Evolutionary conservation across 768 basidiomycete species (phyloP).

Genomic region (Agaricus sinodeliciosus): DNA sequence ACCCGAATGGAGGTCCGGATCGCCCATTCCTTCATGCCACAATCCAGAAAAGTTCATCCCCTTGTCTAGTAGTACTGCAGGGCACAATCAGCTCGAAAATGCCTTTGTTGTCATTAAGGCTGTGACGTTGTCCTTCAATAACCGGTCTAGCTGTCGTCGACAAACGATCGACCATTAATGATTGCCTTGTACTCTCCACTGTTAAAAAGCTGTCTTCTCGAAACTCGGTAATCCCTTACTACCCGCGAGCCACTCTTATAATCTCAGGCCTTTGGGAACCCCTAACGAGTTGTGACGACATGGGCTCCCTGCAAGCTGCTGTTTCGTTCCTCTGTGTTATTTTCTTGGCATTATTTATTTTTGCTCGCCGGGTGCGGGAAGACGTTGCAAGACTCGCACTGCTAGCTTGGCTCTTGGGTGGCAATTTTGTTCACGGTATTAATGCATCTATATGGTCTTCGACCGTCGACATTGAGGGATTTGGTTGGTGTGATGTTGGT

Average conservation of each 20-base stretch:
- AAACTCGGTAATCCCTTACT: background rate
- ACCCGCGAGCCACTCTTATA: background rate
- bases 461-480: constrained; percentile 35
- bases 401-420: constrained; percentile 42
- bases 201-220: background rate
- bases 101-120: constrained; percentile 9
- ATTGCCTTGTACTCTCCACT: constrained; percentile 3
- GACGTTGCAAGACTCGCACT: constrained; percentile 44
- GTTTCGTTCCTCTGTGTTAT: constrained; percentile 39
- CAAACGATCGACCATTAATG: background rate
- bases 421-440: constrained; percentile 45
- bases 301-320: constrained; percentile 30
- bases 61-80: background rate
- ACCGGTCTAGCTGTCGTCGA: background rate
- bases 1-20: background rate
- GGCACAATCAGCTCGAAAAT: background rate
- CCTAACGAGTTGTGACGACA: constrained; percentile 10
- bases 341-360: constrained; percentile 32
- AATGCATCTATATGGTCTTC: constrained; percentile 58
- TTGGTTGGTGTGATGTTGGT: constrained; percentile 80
- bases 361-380: constrained; percentile 37
- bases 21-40: background rate
- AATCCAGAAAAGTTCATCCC: constrained; percentile 5
- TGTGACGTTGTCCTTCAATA: background rate
- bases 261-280: background rate